These are phyloP conservation scores for Kentomonas sorsogonicus DNA, from an alignment of 208 protist genomes.

Conservation along the genomic window DNA sequence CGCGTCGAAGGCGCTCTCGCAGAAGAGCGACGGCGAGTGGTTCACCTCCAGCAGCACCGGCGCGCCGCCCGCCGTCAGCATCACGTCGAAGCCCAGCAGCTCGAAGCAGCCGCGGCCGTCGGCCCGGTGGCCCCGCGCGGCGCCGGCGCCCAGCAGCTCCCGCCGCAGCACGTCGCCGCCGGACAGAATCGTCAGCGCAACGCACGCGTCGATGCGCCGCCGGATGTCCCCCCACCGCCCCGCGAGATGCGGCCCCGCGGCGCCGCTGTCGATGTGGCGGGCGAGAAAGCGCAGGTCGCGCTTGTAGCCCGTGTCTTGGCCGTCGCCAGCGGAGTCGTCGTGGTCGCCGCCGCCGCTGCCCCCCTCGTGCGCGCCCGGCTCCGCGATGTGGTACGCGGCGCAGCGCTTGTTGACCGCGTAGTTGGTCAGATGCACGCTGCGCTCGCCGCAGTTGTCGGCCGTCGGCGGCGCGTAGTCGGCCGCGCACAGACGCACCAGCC, in stretches of 20 bases:
- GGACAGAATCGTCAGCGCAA: slow-evolving; percentile 84
- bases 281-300: slow-evolving; percentile 43
- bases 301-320: slow-evolving; percentile 32
- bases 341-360: slow-evolving; percentile 1
- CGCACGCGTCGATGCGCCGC: slow-evolving; percentile 53
- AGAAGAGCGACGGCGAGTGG: slow-evolving; percentile 86
- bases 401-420: slow-evolving; percentile 73
- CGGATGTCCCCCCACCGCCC: slow-evolving; percentile 45
- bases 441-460: slow-evolving; percentile 34
- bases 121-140: slow-evolving; percentile 29
- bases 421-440: slow-evolving; percentile 81
- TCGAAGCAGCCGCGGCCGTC: slow-evolving; percentile 78
- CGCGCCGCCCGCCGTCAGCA: slow-evolving; percentile 36
- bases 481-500: slow-evolving; percentile 91
- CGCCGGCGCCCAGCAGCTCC: slow-evolving; percentile 60
- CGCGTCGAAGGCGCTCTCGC: slow-evolving; percentile 77
- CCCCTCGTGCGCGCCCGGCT: neutral
- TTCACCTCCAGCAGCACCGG: slow-evolving; percentile 89
- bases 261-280: slow-evolving; percentile 23
- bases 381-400: neutral
- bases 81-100: slow-evolving; percentile 86
- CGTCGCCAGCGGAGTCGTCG: slow-evolving; percentile 7
- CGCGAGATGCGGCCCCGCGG: neutral
- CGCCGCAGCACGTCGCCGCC: slow-evolving; percentile 65
- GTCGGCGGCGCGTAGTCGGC: slow-evolving; percentile 64